phyloP scores from a whole-genome alignment of 768 basidiomycete species.

The Lactifluus pinguis region DNA sequence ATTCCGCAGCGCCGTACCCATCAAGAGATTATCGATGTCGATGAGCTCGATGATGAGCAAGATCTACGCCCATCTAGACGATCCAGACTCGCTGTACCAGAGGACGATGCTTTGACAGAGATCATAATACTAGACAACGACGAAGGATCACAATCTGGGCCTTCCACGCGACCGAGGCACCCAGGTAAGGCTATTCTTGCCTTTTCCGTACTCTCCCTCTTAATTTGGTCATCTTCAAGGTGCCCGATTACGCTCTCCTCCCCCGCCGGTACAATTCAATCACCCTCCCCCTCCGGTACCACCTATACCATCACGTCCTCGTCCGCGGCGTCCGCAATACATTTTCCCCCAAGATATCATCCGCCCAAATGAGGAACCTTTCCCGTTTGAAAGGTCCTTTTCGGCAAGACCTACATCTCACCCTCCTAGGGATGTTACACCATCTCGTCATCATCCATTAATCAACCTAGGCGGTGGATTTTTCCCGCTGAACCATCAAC shows the following conservation, averaged over 20 bases:
- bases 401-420: conserved; percentile 23
- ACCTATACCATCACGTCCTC: conserved; percentile 33
- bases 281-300: conserved; percentile 49
- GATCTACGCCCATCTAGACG: conserved; percentile 19
- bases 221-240: conserved; percentile 5
- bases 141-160: conserved; percentile 12
- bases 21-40: conserved; percentile 37
- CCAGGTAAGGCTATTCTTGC: conserved; percentile 15
- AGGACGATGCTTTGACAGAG: conserved; percentile 27
- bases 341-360: conserved; percentile 33
- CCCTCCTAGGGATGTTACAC: conserved; percentile 33
- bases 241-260: conserved; percentile 17
- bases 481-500: conserved; percentile 33
- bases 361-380: conserved; percentile 41
- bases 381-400: conserved; percentile 40
- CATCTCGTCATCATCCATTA: conserved; percentile 47
- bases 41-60: conserved; percentile 31
- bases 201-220: conserved; percentile 10
- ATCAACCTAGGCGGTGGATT: conserved; percentile 63
- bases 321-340: conserved; percentile 20
- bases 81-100: too few relatives aligned
- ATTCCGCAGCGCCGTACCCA: conserved; percentile 18
- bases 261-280: conserved; percentile 9
- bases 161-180: conserved; percentile 5
- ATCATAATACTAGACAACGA: too few relatives aligned